phyloP scores from a whole-genome alignment of 1,284 basidiomycete species.

The Hypsizygus ulmarius region DNA sequence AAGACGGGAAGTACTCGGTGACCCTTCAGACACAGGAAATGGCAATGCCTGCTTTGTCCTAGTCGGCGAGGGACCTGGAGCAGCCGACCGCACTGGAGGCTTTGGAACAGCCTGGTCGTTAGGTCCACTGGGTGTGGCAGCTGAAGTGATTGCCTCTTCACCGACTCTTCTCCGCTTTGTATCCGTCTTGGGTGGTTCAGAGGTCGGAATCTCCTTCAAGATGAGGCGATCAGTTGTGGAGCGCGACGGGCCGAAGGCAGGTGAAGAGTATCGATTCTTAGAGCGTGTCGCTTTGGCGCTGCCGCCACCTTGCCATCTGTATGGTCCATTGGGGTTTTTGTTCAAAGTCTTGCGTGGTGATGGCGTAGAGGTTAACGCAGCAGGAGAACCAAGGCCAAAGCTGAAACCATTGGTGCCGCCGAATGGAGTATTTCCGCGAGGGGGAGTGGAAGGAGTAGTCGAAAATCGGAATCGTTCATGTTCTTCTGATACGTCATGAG shows the following conservation, averaged over 20 bases:
- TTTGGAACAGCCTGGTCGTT: background rate
- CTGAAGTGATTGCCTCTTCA: slow-evolving; percentile 37
- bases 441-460: slow-evolving; percentile 40
- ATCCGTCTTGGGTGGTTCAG: slow-evolving; percentile 44
- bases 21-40: slow-evolving; percentile 22
- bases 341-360: slow-evolving; percentile 50
- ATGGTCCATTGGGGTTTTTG: slow-evolving; percentile 70
- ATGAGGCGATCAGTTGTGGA: slow-evolving; percentile 38
- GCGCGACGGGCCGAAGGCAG: slow-evolving; percentile 57
- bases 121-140: slow-evolving; percentile 28
- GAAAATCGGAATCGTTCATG: slow-evolving; percentile 61
- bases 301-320: slow-evolving; percentile 67
- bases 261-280: slow-evolving; percentile 64
- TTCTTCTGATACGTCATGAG: slow-evolving; percentile 27
- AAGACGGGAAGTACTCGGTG: slow-evolving; percentile 25
- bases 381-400: slow-evolving; percentile 22
- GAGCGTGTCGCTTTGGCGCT: slow-evolving; percentile 51
- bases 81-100: slow-evolving; percentile 18
- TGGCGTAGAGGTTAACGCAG: slow-evolving; percentile 19
- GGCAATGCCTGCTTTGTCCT: slow-evolving; percentile 21
- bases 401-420: slow-evolving; percentile 19
- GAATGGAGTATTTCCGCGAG: slow-evolving; percentile 41
- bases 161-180: slow-evolving; percentile 60
- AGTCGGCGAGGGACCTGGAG: slow-evolving; percentile 26
- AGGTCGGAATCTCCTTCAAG: slow-evolving; percentile 36